Conservation (phyloP, 176 grass and related monocot species). For the Eleusine indica region DNA sequence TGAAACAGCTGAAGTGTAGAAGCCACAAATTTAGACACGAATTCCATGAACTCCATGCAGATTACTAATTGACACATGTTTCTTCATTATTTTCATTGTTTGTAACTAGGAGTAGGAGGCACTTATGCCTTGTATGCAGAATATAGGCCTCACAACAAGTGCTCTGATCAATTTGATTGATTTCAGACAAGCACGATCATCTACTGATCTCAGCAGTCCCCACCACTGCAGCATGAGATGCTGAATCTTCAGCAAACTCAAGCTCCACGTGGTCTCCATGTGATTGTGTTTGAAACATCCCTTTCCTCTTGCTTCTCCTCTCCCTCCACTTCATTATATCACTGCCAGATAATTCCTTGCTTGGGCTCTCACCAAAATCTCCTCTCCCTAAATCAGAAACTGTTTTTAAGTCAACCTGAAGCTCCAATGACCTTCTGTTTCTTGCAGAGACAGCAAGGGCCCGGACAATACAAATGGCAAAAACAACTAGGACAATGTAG, state of each 20-base stretch:
- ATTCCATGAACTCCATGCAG: neutral
- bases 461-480: slow-evolving; percentile 6
- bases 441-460: neutral
- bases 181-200: neutral
- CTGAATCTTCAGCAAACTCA: neutral
- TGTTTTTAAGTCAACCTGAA: neutral
- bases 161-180: neutral
- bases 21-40: neutral
- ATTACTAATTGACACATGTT: neutral
- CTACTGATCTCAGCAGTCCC: neutral
- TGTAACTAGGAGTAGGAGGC: neutral
- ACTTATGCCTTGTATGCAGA: neutral
- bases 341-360: neutral
- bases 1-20: neutral
- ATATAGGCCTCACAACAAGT: neutral
- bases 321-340: slow-evolving; percentile 29
- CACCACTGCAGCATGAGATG: slow-evolving; percentile 12
- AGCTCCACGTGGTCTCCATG: slow-evolving; percentile 18
- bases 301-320: slow-evolving; percentile 33
- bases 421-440: slow-evolving; percentile 2
- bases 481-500: neutral
- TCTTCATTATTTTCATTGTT: slow-evolving; percentile 7
- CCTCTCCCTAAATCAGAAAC: neutral
- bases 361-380: neutral
- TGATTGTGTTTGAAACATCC: neutral